Conservation (phyloP, 345 rosid genomes). For the Aquilaria malaccensis region DNA sequence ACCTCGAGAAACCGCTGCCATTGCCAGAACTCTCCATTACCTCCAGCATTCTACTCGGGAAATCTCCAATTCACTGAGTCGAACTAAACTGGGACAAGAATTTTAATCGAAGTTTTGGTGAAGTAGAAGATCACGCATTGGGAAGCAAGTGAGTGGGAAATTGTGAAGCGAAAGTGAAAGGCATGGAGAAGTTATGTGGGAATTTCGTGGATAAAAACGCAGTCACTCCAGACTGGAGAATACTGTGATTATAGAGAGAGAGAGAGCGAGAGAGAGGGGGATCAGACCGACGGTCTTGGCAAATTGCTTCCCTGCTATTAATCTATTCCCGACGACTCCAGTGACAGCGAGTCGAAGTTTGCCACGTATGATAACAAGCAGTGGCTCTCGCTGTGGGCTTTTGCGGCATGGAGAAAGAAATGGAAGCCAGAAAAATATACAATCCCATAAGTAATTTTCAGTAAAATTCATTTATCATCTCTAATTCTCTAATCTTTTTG, state of each 20-base stretch:
- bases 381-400: background rate
- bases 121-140: constrained; percentile 55
- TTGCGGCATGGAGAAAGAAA: too few species aligned
- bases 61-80: constrained; percentile 8
- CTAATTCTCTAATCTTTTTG: constrained; percentile 20
- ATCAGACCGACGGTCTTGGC: constrained; percentile 38
- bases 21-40: constrained; percentile 57
- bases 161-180: constrained; percentile 19
- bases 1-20: constrained; percentile 50
- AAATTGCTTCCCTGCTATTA: constrained; percentile 36
- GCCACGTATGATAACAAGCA: constrained; percentile 36
- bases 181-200: constrained; percentile 23
- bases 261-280: constrained; percentile 26
- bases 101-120: constrained; percentile 16
- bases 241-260: constrained; percentile 18
- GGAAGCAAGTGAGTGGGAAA: constrained; percentile 24
- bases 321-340: constrained; percentile 31
- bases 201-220: constrained; percentile 40
- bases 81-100: constrained; percentile 4
- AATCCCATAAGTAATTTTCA: too few species aligned
- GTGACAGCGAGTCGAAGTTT: constrained; percentile 12
- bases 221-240: constrained; percentile 50
- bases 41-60: constrained; percentile 53
- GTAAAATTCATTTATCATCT: constrained; percentile 12
- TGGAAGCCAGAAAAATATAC: too few species aligned